Conservation (phyloP, 768 basidiomycete genomes). For the Lactarius indigo region DNA sequence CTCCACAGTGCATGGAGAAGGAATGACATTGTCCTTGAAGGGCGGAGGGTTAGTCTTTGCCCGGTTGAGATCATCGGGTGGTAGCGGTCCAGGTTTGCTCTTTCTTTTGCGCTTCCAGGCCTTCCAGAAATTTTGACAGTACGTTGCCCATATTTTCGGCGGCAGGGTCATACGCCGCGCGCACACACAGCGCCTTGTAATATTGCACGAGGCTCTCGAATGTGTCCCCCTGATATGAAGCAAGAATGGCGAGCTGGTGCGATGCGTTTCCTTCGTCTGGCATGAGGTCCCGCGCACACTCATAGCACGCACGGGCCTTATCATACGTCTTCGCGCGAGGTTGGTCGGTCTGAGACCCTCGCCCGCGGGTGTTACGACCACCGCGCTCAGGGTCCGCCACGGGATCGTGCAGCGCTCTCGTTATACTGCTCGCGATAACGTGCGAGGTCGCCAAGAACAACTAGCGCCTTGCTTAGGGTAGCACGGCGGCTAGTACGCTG, state of each 20-base stretch:
- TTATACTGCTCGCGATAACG: conserved; percentile 91
- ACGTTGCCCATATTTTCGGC: conserved; percentile 78
- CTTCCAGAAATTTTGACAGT: conserved; percentile 62
- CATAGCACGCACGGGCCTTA: conserved; percentile 77
- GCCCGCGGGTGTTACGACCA: conserved; percentile 47
- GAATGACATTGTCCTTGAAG: conserved; percentile 72
- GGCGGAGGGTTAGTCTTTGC: conserved; percentile 46
- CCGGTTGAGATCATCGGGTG: conserved; percentile 42
- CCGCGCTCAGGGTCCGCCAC: conserved; percentile 67
- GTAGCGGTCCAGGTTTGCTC: conserved; percentile 35
- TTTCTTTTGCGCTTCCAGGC: conserved; percentile 45
- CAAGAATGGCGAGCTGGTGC: conserved; percentile 92
- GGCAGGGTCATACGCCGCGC: conserved; percentile 82
- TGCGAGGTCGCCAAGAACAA: conserved; percentile 92
- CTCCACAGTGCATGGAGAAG: conserved; percentile 77
- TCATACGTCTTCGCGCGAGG: conserved; percentile 53
- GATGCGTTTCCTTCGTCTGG: conserved; percentile 93
- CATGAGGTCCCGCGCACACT: conserved; percentile 75
- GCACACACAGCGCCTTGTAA: conserved; percentile 86
- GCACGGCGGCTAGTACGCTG: conserved; percentile 65
- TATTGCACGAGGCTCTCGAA: conserved; percentile 82
- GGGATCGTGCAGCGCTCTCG: conserved; percentile 61
- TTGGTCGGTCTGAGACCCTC: conserved; percentile 37
- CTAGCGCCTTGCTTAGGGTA: conserved; percentile 80
- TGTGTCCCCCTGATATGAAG: conserved; percentile 79